Base-by-base conservation (phyloP, 148 eudicot genomes). In the Nepenthes gracilis region DNA sequence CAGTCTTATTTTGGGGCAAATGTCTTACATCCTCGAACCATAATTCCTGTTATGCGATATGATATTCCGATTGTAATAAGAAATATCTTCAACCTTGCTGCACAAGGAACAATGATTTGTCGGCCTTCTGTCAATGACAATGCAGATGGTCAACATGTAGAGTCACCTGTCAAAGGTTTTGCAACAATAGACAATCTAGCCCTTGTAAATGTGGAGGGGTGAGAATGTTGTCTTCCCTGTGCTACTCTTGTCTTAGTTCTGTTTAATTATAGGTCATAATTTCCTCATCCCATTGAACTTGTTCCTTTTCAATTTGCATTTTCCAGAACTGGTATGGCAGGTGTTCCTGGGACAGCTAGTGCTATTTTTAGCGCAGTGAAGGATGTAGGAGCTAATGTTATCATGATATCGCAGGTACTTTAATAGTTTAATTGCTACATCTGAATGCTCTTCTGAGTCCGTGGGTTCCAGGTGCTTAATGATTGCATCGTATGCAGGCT, bases 1-100 rank as follows among this genome's bases (percentile, higher is more conserved):
- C 90, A 94, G 97, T 94, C 99, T 69, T 94, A 94, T 76, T 94
- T 94, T 80, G 99, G 99, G 54, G 99, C 97, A 61, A 94, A 94
- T 80, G 99, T 94, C 52, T 75, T 94, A 74, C 99, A 94, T 77
- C 99, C 99, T 37, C 87, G 97, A 14, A 94, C 99, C 64, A 94
- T 94, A 33, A 86, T 94, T 69, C 99, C 99, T 36, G 99, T 94
- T 49, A 94, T 94, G 99, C 80, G 63, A 61, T 81, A 77, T 61
- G 86, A 81, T 77, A 94, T 94, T 75, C 99, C 99, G 48, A 94
- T 94, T 68, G 81, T 94, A 35, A 94, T 94, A 77, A 84, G 97
- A 83, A 94, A 94, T 73, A 83, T 94, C 61, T 94, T 94, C 78
- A 85, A 94, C 74, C 95, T 86, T 61, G 64, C 84, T 54, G 86